These are phyloP conservation scores for Penicillium brasilianum DNA, from an alignment of 2,329 filamentous ascomycete species.

Conservation along the genomic window DNA sequence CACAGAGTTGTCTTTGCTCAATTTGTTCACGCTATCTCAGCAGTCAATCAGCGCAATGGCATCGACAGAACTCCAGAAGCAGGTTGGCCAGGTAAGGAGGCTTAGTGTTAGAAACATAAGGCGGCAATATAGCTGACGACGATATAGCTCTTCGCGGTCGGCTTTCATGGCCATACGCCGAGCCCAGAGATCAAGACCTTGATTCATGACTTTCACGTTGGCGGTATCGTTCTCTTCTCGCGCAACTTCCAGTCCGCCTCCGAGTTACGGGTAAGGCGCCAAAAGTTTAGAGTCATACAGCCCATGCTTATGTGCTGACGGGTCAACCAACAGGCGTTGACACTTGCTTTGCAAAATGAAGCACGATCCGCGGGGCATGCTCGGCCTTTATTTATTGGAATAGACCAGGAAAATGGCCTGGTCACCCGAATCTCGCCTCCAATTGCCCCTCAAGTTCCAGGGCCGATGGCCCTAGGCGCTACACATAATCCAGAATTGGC, in stretches of 20 bases:
- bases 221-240: constrained; percentile 50
- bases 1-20: too few species aligned
- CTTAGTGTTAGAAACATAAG: not conserved
- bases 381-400: constrained; percentile 50
- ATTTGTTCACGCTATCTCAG: too few species aligned
- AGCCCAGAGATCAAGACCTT: constrained; percentile 50
- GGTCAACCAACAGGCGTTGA: constrained; percentile 33
- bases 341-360: constrained; percentile 45
- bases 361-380: constrained; percentile 47
- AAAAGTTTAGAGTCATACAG: not conserved
- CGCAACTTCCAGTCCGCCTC: constrained; percentile 47
- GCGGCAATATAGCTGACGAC: constrained; percentile 6
- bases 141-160: constrained; percentile 51
- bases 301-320: not conserved
- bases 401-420: constrained; percentile 54
- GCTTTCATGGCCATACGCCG: constrained; percentile 47
- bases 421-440: constrained; percentile 50
- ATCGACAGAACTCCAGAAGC: constrained; percentile 33
- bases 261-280: constrained; percentile 43
- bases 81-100: constrained; percentile 42
- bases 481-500: constrained; percentile 44
- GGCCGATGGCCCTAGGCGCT: constrained; percentile 52
- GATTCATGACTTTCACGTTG: constrained; percentile 49
- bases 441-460: constrained; percentile 48
- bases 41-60: constrained; percentile 26